phyloP scores from a whole-genome alignment of 768 basidiomycete genomes.

The Tulasnella sp. region DNA sequence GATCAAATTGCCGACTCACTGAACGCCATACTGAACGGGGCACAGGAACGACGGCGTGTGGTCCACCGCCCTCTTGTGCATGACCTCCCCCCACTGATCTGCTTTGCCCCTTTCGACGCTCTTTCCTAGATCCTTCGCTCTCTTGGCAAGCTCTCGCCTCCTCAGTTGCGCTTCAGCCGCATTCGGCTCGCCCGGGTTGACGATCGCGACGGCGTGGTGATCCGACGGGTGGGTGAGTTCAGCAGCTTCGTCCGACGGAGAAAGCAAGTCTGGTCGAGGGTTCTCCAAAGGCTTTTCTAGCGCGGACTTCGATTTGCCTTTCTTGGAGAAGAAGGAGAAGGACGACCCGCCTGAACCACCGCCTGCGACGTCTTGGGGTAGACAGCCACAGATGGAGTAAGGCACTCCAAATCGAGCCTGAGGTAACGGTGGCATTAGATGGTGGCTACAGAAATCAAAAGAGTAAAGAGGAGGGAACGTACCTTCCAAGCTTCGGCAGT shows the following conservation, averaged over 20 bases:
- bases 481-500: constrained; percentile 51
- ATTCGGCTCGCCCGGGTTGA: background rate
- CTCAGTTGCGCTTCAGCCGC: background rate
- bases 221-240: constrained; percentile 30
- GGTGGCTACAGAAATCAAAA: background rate
- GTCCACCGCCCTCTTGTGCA: constrained; percentile 17
- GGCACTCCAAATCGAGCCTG: constrained; percentile 50
- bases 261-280: constrained; percentile 29
- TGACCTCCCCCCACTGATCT: constrained; percentile 24
- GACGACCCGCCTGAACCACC: background rate
- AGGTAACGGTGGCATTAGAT: background rate
- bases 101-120: too few species aligned
- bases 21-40: constrained; percentile 10
- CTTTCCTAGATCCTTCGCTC: too few species aligned
- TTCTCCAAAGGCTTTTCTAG: background rate
- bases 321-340: constrained; percentile 1
- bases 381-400: constrained; percentile 61
- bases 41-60: constrained; percentile 5
- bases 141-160: too few species aligned
- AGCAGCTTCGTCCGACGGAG: constrained; percentile 22
- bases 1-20: background rate
- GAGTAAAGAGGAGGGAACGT: background rate
- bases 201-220: constrained; percentile 26
- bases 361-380: constrained; percentile 33
- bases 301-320: background rate